A percentile compares a stretch with the other conserved stretches of the same genome.
Evolutionary conservation across 2,329 filamentous ascomycete species (phyloP).

Genomic region (Coniochaeta ligniaria): DNA sequence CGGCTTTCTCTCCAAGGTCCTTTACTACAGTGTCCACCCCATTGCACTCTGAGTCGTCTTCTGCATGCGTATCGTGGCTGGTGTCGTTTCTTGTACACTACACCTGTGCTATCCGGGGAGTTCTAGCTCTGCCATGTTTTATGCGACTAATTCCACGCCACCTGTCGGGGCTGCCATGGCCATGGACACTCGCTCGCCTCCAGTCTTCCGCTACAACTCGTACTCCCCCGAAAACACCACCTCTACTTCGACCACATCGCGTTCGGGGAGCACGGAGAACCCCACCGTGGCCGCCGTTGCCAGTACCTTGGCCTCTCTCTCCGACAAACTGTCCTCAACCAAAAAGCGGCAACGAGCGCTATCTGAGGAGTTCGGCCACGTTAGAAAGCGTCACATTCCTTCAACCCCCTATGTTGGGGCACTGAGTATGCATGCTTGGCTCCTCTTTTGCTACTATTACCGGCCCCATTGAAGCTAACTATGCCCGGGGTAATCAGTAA

Average conservation of each 20-base stretch:
- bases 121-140: too few relatives aligned
- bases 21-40: too few relatives aligned
- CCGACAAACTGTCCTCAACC: background rate
- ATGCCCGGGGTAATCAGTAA: background rate
- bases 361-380: background rate
- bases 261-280: too few relatives aligned
- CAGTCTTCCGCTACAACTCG: background rate
- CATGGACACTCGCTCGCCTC: too few relatives aligned
- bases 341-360: background rate
- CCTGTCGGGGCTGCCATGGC: too few relatives aligned
- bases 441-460: background rate
- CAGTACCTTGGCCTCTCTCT: background rate
- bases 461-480: background rate
- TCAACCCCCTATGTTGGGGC: background rate
- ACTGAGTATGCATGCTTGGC: background rate
- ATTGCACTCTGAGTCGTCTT: too few relatives aligned
- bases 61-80: too few relatives aligned
- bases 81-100: too few relatives aligned
- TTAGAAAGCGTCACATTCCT: background rate
- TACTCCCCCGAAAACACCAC: background rate
- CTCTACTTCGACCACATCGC: background rate
- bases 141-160: too few relatives aligned
- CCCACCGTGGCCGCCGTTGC: background rate
- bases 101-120: too few relatives aligned
- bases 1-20: too few relatives aligned